Evolutionary conservation across 2,329 filamentous ascomycete species (phyloP).

Genomic region (Pseudocercospora macadamiae): DNA sequence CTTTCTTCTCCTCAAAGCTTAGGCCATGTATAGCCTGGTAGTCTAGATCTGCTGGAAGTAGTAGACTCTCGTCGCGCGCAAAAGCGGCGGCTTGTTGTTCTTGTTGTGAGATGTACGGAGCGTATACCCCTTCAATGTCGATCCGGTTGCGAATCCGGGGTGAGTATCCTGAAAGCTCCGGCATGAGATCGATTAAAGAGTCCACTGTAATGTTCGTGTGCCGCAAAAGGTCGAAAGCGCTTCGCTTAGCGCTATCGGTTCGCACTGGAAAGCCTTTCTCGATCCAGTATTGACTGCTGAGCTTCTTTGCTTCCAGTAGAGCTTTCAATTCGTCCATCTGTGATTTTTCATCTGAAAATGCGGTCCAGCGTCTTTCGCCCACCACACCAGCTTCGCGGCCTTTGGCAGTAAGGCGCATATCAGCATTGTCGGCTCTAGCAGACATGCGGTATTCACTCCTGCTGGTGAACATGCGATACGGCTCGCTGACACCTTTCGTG

Average conservation of each 20-base stretch:
- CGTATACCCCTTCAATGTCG: constrained; percentile 80
- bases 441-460: constrained; percentile 95
- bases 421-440: constrained; percentile 90
- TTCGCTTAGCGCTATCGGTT: constrained; percentile 67
- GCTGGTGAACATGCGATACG: constrained; percentile 97
- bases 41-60: constrained; percentile 73
- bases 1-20: constrained; percentile 75
- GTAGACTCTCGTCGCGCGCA: constrained; percentile 73
- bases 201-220: constrained; percentile 63
- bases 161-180: constrained; percentile 58
- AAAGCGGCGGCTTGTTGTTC: constrained; percentile 67
- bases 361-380: constrained; percentile 74
- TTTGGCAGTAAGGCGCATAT: constrained; percentile 78
- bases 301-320: constrained; percentile 60
- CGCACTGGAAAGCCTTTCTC: constrained; percentile 70
- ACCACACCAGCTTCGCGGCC: constrained; percentile 79
- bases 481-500: constrained; percentile 94
- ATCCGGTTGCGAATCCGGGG: constrained; percentile 68
- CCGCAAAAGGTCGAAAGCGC: constrained; percentile 78
- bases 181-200: constrained; percentile 61
- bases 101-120: constrained; percentile 80
- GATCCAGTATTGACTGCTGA: constrained; percentile 69
- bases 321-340: constrained; percentile 65
- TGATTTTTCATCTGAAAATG: constrained; percentile 65
- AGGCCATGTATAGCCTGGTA: constrained; percentile 75